Conservation (phyloP, 164 flowering plant genomes). For the Paratinospora sagittata region DNA sequence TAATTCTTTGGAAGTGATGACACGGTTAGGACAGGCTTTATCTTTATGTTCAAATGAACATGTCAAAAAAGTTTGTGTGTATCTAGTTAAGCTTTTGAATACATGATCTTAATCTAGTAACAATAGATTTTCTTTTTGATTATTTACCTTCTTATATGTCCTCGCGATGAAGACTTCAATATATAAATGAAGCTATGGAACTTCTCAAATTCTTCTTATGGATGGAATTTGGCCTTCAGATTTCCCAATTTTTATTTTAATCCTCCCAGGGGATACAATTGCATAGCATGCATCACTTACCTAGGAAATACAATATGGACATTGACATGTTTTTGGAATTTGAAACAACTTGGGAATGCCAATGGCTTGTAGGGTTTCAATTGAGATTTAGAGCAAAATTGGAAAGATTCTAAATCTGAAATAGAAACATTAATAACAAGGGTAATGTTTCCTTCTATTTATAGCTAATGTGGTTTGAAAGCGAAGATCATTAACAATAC, state of each 20-base stretch:
- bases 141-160: background rate
- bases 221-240: background rate
- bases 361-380: background rate
- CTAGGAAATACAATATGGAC: no score
- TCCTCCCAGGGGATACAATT: no score
- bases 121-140: background rate
- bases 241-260: background rate
- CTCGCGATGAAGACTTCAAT: background rate
- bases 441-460: no score
- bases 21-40: no score
- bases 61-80: background rate
- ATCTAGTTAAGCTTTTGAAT: background rate
- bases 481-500: no score
- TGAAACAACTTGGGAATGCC: background rate
- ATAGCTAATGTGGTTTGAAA: no score
- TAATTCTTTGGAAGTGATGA: background rate
- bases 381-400: background rate
- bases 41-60: background rate
- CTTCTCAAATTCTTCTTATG: background rate
- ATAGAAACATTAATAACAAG: background rate
- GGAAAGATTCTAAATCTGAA: background rate
- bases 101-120: no score
- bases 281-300: no score
- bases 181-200: background rate
- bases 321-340: no score